Evolutionary conservation across 352 stramenopile species (phyloP), one percentile per base, ranked within the genome.

Genomic region (Globisporangium emineosum): DNA sequence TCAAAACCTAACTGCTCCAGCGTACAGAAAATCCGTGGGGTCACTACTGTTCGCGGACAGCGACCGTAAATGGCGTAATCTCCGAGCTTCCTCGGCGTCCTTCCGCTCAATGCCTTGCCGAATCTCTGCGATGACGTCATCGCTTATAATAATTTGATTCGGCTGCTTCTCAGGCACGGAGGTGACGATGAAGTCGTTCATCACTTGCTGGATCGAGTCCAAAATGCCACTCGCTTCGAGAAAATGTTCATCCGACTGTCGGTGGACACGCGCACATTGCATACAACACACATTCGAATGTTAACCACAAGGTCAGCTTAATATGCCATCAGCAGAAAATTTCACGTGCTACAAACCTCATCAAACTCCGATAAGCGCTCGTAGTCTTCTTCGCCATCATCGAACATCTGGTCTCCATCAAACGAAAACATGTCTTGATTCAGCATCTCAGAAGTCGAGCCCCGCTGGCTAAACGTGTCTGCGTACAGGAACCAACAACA

Each of bases 181-280:
- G 1, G 72, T 70, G 3, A 70, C 71, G 29, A 75, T 76, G 25
- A 82, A 82, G 53, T 79, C 75, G 10, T 86, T 83, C 83, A 93
- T 91, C 29, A 89, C 83, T 51, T 90, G 81, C 29, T 93, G 85
- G 43, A 91, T 91, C 9, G 85, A 92, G 61, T 91, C 85, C 19
- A 91, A 67, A n/a, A 91, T 87, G 2, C 78, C 80, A 68, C 75
- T 91, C 4, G 85, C 83, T 55, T 91, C 82, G 53, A 91, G 67
- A 54, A 93, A 91, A 19, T 83, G 78, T 45, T 75, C 79, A 32
- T 93, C 85, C 21, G 81, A 79, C 84, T 93, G 43, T 15, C 66
- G 5, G 33, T 42, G 25, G 3, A n/a, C 13, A 67, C 2, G 23
- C 1, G 64, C 12, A 42, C 7, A 53, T 21, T 32, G n/a, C 5